Conservation (phyloP, 2,329 filamentous ascomycete genomes). For the Fusarium caatingaense region DNA sequence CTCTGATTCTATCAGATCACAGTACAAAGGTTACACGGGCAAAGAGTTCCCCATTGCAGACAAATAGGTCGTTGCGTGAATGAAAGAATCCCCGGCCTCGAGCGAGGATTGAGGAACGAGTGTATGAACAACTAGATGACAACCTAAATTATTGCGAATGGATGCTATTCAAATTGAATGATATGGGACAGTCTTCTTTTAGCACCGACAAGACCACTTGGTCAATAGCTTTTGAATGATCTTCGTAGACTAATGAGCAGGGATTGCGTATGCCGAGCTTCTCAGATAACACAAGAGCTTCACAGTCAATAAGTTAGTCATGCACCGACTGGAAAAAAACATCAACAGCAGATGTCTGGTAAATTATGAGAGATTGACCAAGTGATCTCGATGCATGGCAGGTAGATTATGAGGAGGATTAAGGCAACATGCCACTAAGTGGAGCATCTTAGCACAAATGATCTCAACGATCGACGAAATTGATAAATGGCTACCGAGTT, state of each 20-base stretch:
- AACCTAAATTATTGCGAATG: neutral
- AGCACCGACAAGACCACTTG: neutral
- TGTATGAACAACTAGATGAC: conserved; percentile 12
- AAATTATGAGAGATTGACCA: neutral
- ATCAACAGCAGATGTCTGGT: neutral
- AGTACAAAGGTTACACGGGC: conserved; percentile 78
- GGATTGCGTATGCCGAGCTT: neutral
- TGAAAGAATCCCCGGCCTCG: neutral
- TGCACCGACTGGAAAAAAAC: neutral
- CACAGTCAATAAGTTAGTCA: neutral
- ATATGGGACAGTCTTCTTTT: neutral
- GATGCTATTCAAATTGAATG: neutral
- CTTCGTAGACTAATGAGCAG: neutral
- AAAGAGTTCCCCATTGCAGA: conserved; percentile 77
- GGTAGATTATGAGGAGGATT: neutral
- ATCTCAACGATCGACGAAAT: neutral
- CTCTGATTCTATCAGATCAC: conserved; percentile 74
- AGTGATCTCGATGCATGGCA: neutral
- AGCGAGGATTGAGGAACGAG: neutral
- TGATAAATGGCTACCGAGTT: neutral
- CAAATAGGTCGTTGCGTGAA: conserved; percentile 57
- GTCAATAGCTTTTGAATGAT: neutral
- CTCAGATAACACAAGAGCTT: neutral
- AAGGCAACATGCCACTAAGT: neutral
- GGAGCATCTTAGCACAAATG: conserved; percentile 1